phyloP scores from a whole-genome alignment of 768 basidiomycete species.

The Royoungia palumana region DNA sequence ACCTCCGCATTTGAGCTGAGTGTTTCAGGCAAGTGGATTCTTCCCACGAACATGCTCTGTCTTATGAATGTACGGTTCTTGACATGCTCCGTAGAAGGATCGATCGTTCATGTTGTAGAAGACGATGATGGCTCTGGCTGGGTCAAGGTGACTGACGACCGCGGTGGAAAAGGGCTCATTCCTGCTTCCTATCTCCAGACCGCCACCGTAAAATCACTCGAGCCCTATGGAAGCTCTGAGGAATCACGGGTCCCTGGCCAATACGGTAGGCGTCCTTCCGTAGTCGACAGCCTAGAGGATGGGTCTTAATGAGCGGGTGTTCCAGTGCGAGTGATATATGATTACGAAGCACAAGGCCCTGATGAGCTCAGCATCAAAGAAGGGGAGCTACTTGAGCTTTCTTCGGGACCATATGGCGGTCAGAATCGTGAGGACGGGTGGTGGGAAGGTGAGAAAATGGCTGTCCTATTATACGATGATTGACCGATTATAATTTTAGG shows the following conservation, averaged over 20 bases:
- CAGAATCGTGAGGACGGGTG: slow-evolving; percentile 73
- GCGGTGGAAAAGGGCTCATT: slow-evolving; percentile 67
- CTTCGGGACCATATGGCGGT: slow-evolving; percentile 58
- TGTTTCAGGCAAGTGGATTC: slow-evolving; percentile 49
- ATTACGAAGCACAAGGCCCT: slow-evolving; percentile 67
- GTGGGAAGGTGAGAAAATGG: slow-evolving; percentile 69
- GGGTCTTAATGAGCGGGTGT: not conserved
- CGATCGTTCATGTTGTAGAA: slow-evolving; percentile 63
- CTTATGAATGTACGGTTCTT: slow-evolving; percentile 11
- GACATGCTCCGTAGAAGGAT: slow-evolving; percentile 49
- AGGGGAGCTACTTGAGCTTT: slow-evolving; percentile 62
- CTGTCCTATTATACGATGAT: slow-evolving; percentile 19
- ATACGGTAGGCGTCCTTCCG: slow-evolving; percentile 44
- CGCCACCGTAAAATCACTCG: slow-evolving; percentile 26
- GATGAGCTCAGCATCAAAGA: slow-evolving; percentile 66
- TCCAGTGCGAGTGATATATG: slow-evolving; percentile 78
- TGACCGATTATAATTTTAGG: slow-evolving; percentile 43
- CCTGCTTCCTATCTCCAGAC: slow-evolving; percentile 77
- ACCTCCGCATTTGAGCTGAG: slow-evolving; percentile 76
- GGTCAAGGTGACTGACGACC: slow-evolving; percentile 66
- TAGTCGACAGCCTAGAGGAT: slow-evolving; percentile 4
- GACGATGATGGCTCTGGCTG: slow-evolving; percentile 85
- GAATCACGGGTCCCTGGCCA: slow-evolving; percentile 38
- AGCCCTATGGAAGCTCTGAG: slow-evolving; percentile 11
- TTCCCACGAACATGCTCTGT: slow-evolving; percentile 3